A percentile compares a stretch with the other conserved stretches of the same genome.
Conservation (phyloP, 495 filamentous ascomycete species). For the Aspergillus nidulans region DNA sequence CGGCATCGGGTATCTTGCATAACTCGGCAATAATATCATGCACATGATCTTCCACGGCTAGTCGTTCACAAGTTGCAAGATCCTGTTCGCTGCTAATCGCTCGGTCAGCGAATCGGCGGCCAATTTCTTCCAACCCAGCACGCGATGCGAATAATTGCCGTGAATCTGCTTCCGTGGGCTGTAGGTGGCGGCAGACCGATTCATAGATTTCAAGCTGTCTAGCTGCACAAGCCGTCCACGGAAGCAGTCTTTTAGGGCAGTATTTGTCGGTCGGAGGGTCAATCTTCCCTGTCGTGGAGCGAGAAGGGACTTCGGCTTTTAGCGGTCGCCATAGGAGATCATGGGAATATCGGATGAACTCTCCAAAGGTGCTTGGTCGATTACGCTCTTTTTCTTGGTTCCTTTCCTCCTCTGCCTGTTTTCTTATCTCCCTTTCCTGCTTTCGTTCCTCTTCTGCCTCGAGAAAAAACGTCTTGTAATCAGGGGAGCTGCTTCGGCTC, state of each 20-base stretch:
- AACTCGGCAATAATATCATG: conserved; percentile 19
- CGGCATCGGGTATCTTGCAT: conserved; percentile 24
- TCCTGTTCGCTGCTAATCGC: conserved; percentile 30
- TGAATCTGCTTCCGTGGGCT: conserved; percentile 13
- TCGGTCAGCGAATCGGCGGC: conserved; percentile 1
- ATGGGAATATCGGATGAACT: conserved; percentile 32
- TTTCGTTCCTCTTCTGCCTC: not conserved
- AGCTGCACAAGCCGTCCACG: conserved; percentile 26
- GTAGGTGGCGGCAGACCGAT: conserved; percentile 21
- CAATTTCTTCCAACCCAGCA: conserved; percentile 16
- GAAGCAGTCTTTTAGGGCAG: conserved; percentile 23
- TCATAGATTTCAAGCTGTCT: conserved; percentile 27
- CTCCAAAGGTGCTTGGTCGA: conserved; percentile 29
- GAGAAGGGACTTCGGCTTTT: conserved; percentile 20
- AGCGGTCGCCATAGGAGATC: conserved; percentile 26
- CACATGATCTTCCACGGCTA: conserved; percentile 25
- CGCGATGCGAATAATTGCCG: conserved; percentile 20
- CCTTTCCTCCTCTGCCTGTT: conserved; percentile 6
- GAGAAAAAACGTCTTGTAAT: no score
- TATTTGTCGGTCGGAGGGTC: conserved; percentile 27
- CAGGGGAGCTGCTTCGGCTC: no score
- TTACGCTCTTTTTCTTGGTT: conserved; percentile 4
- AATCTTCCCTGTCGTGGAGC: conserved; percentile 30
- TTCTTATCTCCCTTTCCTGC: no score
- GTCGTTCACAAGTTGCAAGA: conserved; percentile 28